Evolutionary conservation across 805 yeast genomes (phyloP).

Genomic region (Candida koratica): DNA sequence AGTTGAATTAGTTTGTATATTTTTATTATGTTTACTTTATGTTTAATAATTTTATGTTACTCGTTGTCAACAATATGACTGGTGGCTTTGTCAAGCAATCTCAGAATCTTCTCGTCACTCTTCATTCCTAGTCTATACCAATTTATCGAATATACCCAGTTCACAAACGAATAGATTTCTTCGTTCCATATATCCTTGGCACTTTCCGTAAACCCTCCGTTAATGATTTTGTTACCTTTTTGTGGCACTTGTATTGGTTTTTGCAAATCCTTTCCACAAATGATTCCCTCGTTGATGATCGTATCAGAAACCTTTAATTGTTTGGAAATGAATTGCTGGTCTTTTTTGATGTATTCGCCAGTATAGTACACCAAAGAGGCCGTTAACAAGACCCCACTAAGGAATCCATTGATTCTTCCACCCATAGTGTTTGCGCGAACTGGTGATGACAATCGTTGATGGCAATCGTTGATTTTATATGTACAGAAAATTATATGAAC

Average conservation of each 20-base stretch:
- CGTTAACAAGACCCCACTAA: constrained; percentile 55
- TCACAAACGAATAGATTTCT: constrained; percentile 60
- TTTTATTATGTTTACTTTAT: too few species aligned
- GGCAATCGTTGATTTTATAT: too few species aligned
- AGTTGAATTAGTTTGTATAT: not conserved
- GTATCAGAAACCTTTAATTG: constrained; percentile 47
- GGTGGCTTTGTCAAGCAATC: constrained; percentile 21
- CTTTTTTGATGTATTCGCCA: constrained; percentile 49
- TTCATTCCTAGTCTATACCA: constrained; percentile 42
- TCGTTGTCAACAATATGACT: constrained; percentile 14
- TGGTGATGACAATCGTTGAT: too few species aligned
- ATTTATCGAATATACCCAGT: constrained; percentile 56
- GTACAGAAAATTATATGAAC: too few species aligned
- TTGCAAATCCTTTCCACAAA: constrained; percentile 43
- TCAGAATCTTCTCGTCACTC: constrained; percentile 29
- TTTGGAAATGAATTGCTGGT: constrained; percentile 43
- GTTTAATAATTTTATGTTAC: constrained; percentile 2
- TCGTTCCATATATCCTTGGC: constrained; percentile 77
- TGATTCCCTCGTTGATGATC: constrained; percentile 51
- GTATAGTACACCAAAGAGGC: constrained; percentile 62
- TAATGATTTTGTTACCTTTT: constrained; percentile 6
- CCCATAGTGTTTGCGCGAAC: constrained; percentile 31
- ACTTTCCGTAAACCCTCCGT: constrained; percentile 46
- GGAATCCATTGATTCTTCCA: constrained; percentile 43
- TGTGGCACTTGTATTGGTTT: constrained; percentile 41